A percentile compares a stretch with the other conserved stretches of the same genome.
These are phyloP conservation scores for Pythium coloratum DNA, from an alignment of 352 stramenopile species.

Conservation along the genomic window DNA sequence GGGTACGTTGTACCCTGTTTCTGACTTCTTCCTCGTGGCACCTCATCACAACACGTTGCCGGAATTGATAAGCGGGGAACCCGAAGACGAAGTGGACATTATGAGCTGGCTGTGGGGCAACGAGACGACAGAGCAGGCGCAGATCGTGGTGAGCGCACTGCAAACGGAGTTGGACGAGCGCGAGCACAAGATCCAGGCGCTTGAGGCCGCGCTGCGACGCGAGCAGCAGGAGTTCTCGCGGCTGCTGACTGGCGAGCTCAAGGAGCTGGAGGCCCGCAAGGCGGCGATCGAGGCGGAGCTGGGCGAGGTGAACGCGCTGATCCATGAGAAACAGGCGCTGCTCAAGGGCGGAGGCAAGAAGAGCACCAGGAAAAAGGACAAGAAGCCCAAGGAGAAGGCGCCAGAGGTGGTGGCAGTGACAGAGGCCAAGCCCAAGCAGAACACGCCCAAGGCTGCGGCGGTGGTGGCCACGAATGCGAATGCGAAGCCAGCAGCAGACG, in stretches of 20 bases:
- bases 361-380: slow-evolving; percentile 34
- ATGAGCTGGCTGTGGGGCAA: slow-evolving; percentile 88
- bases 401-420: slow-evolving; percentile 6
- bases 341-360: slow-evolving; percentile 27
- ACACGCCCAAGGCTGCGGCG: slow-evolving; percentile 8
- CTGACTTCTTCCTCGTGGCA: slow-evolving; percentile 14
- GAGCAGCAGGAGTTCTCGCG: slow-evolving; percentile 75
- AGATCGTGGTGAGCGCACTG: slow-evolving; percentile 81
- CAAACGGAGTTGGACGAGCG: slow-evolving; percentile 82
- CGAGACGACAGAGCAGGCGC: slow-evolving; percentile 83
- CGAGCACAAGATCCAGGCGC: slow-evolving; percentile 76
- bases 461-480: slow-evolving; percentile 9
- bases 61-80: background rate
- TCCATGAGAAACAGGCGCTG: slow-evolving; percentile 63
- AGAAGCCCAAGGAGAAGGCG: slow-evolving; percentile 35
- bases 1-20: slow-evolving; percentile 5
- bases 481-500: slow-evolving; percentile 6
- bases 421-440: slow-evolving; percentile 1
- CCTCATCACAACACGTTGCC: slow-evolving; percentile 9
- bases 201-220: slow-evolving; percentile 68
- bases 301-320: slow-evolving; percentile 47
- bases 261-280: slow-evolving; percentile 62
- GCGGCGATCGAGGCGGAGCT: slow-evolving; percentile 44
- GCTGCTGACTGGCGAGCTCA: slow-evolving; percentile 60
- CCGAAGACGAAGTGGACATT: slow-evolving; percentile 22